phyloP scores from a whole-genome alignment of 352 stramenopile genomes.

The Phytophthora palmivora region DNA sequence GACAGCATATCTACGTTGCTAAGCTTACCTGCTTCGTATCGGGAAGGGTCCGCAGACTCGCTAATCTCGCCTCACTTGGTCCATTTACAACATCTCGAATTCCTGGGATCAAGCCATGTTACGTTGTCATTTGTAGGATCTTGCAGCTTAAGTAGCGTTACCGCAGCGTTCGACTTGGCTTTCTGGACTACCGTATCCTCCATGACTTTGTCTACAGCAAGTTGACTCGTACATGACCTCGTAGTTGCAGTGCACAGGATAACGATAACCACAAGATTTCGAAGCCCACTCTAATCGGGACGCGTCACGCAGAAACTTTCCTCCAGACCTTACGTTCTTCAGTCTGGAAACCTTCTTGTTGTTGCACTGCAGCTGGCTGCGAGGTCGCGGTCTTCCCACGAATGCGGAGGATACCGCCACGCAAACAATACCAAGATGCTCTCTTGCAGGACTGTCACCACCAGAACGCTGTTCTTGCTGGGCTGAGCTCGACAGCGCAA shows the following conservation, averaged over 20 bases:
- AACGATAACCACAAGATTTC: neutral
- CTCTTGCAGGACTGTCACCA: neutral
- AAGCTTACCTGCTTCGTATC: no score
- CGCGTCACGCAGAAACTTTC: slow-evolving; percentile 33
- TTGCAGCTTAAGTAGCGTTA: slow-evolving; percentile 19
- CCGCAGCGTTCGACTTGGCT: neutral
- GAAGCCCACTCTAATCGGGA: neutral
- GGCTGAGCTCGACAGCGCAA: slow-evolving; percentile 1
- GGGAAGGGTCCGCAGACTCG: slow-evolving; percentile 19
- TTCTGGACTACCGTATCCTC: neutral
- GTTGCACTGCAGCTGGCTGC: no score
- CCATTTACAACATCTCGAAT: slow-evolving; percentile 1
- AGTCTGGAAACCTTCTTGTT: no score
- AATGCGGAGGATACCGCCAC: slow-evolving; percentile 21
- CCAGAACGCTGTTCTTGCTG: slow-evolving; percentile 2
- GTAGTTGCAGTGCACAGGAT: no score
- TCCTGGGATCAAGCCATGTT: neutral
- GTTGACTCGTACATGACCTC: neutral
- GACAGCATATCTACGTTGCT: no score
- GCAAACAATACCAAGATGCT: neutral
- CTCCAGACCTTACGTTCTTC: neutral
- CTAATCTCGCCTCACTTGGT: neutral
- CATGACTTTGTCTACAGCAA: no score
- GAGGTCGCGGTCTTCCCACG: neutral
- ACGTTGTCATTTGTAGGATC: neutral